Percentiles rank a stretch among this genome's conserved stretches.
Evolutionary conservation across 1,284 basidiomycete genomes (phyloP).

Genomic region (Polyporus tsugae): DNA sequence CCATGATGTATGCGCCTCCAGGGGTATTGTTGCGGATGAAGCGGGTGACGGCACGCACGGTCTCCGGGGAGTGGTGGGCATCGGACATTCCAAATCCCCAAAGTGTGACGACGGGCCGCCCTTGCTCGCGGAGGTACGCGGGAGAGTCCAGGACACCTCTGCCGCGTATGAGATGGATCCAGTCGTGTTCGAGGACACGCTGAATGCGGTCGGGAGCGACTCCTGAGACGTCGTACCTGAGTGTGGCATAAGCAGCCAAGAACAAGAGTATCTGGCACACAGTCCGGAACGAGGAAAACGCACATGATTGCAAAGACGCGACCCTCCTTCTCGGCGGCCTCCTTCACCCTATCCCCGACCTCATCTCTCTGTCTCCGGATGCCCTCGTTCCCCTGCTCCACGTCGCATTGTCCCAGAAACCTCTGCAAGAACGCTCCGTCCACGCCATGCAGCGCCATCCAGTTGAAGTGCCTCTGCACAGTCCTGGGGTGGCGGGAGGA

Average conservation of each 20-base stretch:
- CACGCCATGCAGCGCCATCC: constrained; percentile 82
- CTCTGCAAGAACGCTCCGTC: constrained; percentile 83
- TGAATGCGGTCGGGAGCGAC: constrained; percentile 68
- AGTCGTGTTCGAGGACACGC: constrained; percentile 68
- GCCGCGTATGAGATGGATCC: constrained; percentile 69
- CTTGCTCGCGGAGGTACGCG: constrained; percentile 72
- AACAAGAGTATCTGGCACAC: not conserved
- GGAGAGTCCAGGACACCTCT: constrained; percentile 72
- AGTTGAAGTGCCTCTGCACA: constrained; percentile 78
- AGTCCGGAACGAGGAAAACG: constrained; percentile 35
- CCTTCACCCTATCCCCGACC: constrained; percentile 70
- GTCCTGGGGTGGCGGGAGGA: constrained; percentile 79
- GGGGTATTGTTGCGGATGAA: constrained; percentile 69
- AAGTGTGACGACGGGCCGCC: constrained; percentile 70
- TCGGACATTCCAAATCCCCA: constrained; percentile 80
- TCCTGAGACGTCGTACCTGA: constrained; percentile 80
- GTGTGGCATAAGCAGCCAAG: constrained; percentile 9
- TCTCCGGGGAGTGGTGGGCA: constrained; percentile 65
- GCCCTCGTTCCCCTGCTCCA: constrained; percentile 57
- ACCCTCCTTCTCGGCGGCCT: constrained; percentile 78
- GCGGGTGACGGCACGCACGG: constrained; percentile 59
- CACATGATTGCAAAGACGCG: constrained; percentile 83
- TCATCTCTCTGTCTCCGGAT: constrained; percentile 72
- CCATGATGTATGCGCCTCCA: constrained; percentile 77
- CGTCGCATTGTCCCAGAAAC: constrained; percentile 70